Percentiles rank a stretch among this genome's conserved stretches.
phyloP scores from a whole-genome alignment of 164 flowering plant genomes.

The Piper betle region DNA sequence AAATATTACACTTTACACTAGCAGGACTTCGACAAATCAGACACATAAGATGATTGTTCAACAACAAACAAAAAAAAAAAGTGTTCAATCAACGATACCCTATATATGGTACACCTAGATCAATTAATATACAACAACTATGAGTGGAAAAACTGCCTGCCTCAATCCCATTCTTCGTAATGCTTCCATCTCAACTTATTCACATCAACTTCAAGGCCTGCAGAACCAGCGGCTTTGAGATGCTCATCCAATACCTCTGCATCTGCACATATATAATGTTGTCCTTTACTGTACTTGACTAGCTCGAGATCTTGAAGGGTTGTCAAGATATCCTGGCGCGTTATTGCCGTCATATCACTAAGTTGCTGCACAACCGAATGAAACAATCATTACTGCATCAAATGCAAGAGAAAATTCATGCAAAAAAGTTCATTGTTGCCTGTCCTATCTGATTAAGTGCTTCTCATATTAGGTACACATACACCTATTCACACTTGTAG shows the following conservation, averaged over 20 bases:
- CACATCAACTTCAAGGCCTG: conserved; percentile 92
- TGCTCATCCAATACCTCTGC: conserved; percentile 94
- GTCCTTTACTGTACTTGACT: conserved; percentile 94
- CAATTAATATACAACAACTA: too few species aligned
- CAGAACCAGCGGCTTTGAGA: conserved; percentile 92
- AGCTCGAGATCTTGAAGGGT: conserved; percentile 86
- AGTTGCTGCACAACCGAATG: conserved; percentile 50
- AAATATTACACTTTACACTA: too few species aligned
- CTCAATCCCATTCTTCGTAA: conserved; percentile 78
- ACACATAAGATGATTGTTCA: too few species aligned
- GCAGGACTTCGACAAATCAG: too few species aligned
- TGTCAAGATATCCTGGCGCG: conserved; percentile 68
- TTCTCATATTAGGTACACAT: too few species aligned
- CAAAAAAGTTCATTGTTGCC: background rate
- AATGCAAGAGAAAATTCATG: too few species aligned
- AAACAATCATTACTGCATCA: too few species aligned
- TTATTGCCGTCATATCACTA: conserved; percentile 96
- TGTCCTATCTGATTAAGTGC: background rate
- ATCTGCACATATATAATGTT: conserved; percentile 94
- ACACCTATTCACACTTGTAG: too few species aligned
- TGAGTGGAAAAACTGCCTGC: too few species aligned
- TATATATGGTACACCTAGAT: too few species aligned
- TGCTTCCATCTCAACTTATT: conserved; percentile 97
- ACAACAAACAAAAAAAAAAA: too few species aligned
- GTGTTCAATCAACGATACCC: too few species aligned